Evolutionary conservation across 169 alveolate species (phyloP).

Genomic region (Cryptosporidium bovis): DNA sequence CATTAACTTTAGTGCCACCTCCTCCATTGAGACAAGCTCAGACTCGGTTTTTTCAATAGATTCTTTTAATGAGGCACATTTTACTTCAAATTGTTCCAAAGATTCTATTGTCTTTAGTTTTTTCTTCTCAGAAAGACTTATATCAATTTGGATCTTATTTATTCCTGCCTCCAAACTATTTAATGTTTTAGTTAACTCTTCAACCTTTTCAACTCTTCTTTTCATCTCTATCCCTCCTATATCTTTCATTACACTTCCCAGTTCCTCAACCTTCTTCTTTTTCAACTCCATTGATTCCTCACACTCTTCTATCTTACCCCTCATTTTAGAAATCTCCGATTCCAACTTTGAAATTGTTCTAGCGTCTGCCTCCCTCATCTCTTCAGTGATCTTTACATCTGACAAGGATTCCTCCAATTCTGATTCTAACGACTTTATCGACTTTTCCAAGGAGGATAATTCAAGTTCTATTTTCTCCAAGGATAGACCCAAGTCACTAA

Average conservation of each 20-base stretch:
- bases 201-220: conserved; percentile 25
- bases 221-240: conserved; percentile 68
- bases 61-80: conserved; percentile 12
- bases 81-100: conserved; percentile 10
- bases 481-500: neutral
- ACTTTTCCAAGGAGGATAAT: conserved; percentile 17
- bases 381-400: no score
- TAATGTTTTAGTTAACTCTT: conserved; percentile 15
- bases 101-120: conserved; percentile 42
- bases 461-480: conserved; percentile 40
- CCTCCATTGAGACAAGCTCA: conserved; percentile 34
- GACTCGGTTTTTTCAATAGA: conserved; percentile 15
- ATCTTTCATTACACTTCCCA: conserved; percentile 38
- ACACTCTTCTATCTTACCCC: neutral
- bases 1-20: conserved; percentile 75
- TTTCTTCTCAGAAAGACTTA: conserved; percentile 61
- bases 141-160: conserved; percentile 38
- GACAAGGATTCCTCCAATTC: no score
- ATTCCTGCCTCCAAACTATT: conserved; percentile 20
- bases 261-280: conserved; percentile 27
- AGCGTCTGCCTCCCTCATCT: neutral
- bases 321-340: conserved; percentile 8
- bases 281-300: conserved; percentile 12
- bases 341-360: conserved; percentile 9
- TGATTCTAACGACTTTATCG: neutral